A percentile compares a stretch with the other conserved stretches of the same genome.
phyloP scores from a whole-genome alignment of 106 monocot genomes.

The Allium cepa region DNA sequence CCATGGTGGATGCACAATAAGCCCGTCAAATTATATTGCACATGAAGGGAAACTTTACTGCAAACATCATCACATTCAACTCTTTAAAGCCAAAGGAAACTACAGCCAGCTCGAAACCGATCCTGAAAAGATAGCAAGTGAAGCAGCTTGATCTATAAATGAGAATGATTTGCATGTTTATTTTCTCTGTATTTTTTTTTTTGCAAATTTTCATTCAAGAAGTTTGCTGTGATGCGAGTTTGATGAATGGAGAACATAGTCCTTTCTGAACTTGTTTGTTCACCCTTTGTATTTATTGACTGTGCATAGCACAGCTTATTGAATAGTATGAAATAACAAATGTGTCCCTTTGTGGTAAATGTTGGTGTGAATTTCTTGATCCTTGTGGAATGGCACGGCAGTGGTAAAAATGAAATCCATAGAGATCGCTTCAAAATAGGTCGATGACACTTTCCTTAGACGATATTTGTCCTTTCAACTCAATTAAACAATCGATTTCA shows the following conservation, averaged over 20 bases:
- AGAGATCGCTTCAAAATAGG: too few relatives aligned
- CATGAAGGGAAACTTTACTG: slow-evolving; percentile 72
- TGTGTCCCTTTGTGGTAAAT: too few relatives aligned
- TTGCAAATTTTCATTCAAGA: background rate
- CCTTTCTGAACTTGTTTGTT: background rate
- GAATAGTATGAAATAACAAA: too few relatives aligned
- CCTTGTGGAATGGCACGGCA: too few relatives aligned
- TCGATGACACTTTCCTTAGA: too few relatives aligned
- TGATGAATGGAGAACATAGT: background rate
- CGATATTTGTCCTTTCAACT: too few relatives aligned
- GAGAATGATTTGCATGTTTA: background rate
- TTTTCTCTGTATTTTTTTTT: background rate
- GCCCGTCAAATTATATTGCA: slow-evolving; percentile 73
- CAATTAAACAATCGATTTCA: too few relatives aligned
- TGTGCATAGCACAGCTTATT: too few relatives aligned
- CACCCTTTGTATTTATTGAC: too few relatives aligned
- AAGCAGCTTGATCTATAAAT: background rate
- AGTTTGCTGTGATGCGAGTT: slow-evolving; percentile 2
- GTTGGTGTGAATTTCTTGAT: too few relatives aligned
- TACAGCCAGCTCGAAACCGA: slow-evolving; percentile 49
- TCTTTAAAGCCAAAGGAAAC: slow-evolving; percentile 59
- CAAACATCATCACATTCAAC: slow-evolving; percentile 66
- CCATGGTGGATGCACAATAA: slow-evolving; percentile 71
- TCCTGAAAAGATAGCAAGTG: slow-evolving; percentile 1
- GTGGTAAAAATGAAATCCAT: too few relatives aligned